Percentiles rank a stretch among this genome's conserved stretches.
Conservation (phyloP, 164 flowering plant genomes). For the Stephania japonica region DNA sequence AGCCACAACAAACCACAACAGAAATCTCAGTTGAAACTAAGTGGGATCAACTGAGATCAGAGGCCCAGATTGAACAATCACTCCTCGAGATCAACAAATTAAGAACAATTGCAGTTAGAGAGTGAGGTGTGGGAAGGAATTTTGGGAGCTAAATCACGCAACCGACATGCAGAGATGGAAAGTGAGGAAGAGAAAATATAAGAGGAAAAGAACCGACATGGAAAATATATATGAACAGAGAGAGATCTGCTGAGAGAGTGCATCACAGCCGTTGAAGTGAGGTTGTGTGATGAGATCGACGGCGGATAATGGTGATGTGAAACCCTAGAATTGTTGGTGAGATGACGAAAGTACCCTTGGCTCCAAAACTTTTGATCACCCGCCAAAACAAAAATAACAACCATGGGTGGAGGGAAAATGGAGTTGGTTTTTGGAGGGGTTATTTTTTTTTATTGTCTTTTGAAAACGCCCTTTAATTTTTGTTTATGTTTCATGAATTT, state of each 20-base stretch:
- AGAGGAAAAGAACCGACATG: neutral
- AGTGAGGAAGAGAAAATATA: neutral
- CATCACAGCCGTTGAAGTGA: neutral
- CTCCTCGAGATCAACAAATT: neutral
- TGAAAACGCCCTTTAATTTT: too few relatives aligned
- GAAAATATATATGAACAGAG: neutral
- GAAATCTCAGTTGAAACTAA: too few relatives aligned
- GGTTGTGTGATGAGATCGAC: neutral
- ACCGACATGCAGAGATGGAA: conserved; percentile 5
- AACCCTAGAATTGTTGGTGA: conserved; percentile 14
- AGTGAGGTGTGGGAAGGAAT: neutral
- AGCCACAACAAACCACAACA: neutral
- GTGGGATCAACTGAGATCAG: neutral
- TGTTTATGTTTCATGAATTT: too few relatives aligned
- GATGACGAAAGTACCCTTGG: conserved; percentile 9
- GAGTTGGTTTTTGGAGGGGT: too few relatives aligned
- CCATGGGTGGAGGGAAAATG: neutral
- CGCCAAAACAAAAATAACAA: conserved; percentile 4
- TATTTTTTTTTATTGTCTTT: too few relatives aligned
- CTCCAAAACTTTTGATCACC: conserved; percentile 4
- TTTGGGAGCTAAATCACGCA: conserved; percentile 1
- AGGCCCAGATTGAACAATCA: neutral
- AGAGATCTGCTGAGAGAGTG: neutral
- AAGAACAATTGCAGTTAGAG: neutral
- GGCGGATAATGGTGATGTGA: neutral